Conservation (phyloP, 1,139 yeast species). For the Kurtzmaniella quercitrusa region DNA sequence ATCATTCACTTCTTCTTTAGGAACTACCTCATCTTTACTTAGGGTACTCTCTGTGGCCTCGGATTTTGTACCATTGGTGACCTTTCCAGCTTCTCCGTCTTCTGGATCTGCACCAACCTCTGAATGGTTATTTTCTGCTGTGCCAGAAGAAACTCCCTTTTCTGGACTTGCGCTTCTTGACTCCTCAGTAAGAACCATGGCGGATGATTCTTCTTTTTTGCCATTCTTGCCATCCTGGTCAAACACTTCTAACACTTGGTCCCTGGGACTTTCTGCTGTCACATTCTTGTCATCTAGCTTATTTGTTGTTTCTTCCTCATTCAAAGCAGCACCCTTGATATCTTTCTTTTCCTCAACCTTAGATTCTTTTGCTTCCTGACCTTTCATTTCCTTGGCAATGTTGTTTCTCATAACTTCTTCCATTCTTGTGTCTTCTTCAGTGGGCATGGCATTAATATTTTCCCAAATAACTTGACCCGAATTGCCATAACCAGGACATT, state of each 20-base stretch:
- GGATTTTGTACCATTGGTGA: no score
- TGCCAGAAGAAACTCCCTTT: neutral
- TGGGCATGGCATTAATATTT: constrained; percentile 52
- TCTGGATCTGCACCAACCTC: neutral
- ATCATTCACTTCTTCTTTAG: no score
- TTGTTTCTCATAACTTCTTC: constrained; percentile 42
- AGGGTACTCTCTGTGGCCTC: no score
- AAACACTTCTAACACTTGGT: neutral
- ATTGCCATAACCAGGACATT: constrained; percentile 60
- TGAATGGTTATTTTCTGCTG: no score
- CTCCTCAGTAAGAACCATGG: neutral
- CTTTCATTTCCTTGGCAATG: constrained; percentile 21
- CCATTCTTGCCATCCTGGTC: no score
- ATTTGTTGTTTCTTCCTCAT: neutral
- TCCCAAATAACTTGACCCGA: constrained; percentile 67
- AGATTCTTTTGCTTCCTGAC: neutral
- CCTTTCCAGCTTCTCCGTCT: neutral
- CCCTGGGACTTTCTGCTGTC: no score
- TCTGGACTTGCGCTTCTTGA: neutral
- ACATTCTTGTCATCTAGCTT: no score
- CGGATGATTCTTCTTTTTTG: neutral
- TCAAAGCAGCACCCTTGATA: neutral
- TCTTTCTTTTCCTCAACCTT: constrained; percentile 1
- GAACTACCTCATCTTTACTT: no score
- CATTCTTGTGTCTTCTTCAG: constrained; percentile 48